Percentiles rank a stretch among this genome's conserved stretches.
Conservation (phyloP, 371 early-diverging fungal species). For the Apophysomyces ossiformis region DNA sequence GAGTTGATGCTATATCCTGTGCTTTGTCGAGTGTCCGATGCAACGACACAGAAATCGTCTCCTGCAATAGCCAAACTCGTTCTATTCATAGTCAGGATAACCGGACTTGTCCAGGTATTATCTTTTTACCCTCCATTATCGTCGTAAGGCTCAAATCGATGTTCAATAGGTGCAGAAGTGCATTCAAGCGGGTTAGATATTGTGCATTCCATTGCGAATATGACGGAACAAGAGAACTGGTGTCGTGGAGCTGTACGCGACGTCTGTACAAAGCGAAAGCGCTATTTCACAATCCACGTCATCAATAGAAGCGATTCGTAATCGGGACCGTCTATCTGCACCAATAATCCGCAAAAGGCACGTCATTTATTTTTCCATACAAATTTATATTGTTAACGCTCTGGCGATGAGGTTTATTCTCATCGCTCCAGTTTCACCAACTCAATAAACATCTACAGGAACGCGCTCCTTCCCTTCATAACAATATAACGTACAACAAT, state of each 20-base stretch:
- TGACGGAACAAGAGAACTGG: not conserved
- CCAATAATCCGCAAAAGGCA: too few relatives aligned
- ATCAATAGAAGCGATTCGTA: too few relatives aligned
- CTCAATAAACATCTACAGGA: too few relatives aligned
- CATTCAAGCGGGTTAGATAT: slow-evolving; percentile 38
- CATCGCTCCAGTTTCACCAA: too few relatives aligned
- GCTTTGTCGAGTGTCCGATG: slow-evolving; percentile 98
- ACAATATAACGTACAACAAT: too few relatives aligned
- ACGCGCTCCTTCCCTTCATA: too few relatives aligned
- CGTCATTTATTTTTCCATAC: too few relatives aligned
- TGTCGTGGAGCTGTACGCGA: not conserved
- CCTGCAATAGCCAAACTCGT: slow-evolving; percentile 96
- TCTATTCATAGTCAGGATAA: slow-evolving; percentile 46
- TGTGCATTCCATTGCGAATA: slow-evolving; percentile 30
- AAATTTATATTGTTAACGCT: too few relatives aligned
- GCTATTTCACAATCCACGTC: not conserved
- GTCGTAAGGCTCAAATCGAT: slow-evolving; percentile 80
- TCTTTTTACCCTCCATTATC: slow-evolving; percentile 75
- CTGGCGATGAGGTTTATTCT: too few relatives aligned
- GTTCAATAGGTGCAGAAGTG: slow-evolving; percentile 57
- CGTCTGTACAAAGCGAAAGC: not conserved
- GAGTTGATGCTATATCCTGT: slow-evolving; percentile 97
- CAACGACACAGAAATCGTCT: slow-evolving; percentile 93
- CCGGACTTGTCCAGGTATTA: not conserved
- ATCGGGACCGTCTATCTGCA: too few relatives aligned